Conservation (phyloP, 1,284 basidiomycete genomes). For the Pseudozyma hubeiensis region DNA sequence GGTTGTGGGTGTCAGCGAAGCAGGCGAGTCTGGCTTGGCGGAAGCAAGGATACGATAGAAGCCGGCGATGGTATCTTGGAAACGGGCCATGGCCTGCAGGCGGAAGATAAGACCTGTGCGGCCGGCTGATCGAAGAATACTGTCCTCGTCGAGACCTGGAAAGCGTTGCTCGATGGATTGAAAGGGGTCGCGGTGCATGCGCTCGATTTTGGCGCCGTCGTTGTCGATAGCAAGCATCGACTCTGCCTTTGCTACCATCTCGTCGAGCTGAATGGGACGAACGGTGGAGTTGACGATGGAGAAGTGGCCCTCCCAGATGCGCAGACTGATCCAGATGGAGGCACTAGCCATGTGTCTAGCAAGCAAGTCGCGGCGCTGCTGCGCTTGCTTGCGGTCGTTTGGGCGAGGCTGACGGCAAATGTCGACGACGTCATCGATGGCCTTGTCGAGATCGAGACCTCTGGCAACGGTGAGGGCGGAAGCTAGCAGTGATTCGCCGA, state of each 20-base stretch:
- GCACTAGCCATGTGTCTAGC: slow-evolving; percentile 32
- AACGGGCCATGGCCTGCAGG: slow-evolving; percentile 38
- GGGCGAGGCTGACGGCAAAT: slow-evolving; percentile 10
- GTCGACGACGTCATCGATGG: slow-evolving; percentile 34
- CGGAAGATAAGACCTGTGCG: slow-evolving; percentile 47
- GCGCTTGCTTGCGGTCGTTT: slow-evolving; percentile 1
- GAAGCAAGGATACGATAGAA: slow-evolving; percentile 46
- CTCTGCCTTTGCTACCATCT: slow-evolving; percentile 20
- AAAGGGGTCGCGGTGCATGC: slow-evolving; percentile 41
- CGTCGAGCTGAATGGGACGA: slow-evolving; percentile 34
- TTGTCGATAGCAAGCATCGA: slow-evolving; percentile 39
- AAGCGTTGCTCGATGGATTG: slow-evolving; percentile 41
- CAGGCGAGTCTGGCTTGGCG: slow-evolving; percentile 3
- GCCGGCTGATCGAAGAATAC: slow-evolving; percentile 41
- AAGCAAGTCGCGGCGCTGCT: slow-evolving; percentile 20
- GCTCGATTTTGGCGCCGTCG: slow-evolving; percentile 38
- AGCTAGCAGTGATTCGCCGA: slow-evolving; percentile 41
- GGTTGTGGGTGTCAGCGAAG: slow-evolving; percentile 19
- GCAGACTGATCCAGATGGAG: slow-evolving; percentile 44
- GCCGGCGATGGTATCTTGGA: slow-evolving; percentile 40
- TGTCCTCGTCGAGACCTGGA: slow-evolving; percentile 48
- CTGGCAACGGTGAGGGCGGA: slow-evolving; percentile 45
- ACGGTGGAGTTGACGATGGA: slow-evolving; percentile 45
- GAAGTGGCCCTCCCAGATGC: slow-evolving; percentile 52
- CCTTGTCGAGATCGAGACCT: slow-evolving; percentile 47